Evolutionary conservation across 768 basidiomycete genomes (phyloP).

Genomic region (Leucocoprinus birnbaumii): DNA sequence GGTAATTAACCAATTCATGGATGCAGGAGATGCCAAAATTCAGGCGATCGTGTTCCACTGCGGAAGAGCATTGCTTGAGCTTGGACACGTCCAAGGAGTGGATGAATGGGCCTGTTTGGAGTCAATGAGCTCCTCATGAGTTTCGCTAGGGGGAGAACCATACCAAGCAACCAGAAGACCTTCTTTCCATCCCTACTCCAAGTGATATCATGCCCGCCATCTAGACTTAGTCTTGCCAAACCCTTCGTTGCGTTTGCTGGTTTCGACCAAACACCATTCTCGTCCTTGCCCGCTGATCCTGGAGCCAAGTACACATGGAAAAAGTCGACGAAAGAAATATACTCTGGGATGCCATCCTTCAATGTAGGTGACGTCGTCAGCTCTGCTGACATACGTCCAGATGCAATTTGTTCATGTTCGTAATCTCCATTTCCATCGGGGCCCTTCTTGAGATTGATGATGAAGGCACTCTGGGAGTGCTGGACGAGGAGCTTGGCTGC

Average conservation of each 20-base stretch:
- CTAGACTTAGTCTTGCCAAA: slow-evolving; percentile 60
- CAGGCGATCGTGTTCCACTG: slow-evolving; percentile 42
- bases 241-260: slow-evolving; percentile 65
- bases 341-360: slow-evolving; percentile 22
- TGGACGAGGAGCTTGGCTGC: slow-evolving; percentile 58
- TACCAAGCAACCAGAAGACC: slow-evolving; percentile 76
- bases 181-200: slow-evolving; percentile 63
- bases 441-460: slow-evolving; percentile 35
- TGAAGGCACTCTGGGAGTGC: slow-evolving; percentile 38
- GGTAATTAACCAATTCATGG: slow-evolving; percentile 50
- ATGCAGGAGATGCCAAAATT: slow-evolving; percentile 67
- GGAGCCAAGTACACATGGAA: slow-evolving; percentile 62
- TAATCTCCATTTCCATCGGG: slow-evolving; percentile 47
- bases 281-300: slow-evolving; percentile 34
- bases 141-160: slow-evolving; percentile 10
- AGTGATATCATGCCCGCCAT: slow-evolving; percentile 71
- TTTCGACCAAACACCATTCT: slow-evolving; percentile 60
- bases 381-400: slow-evolving; percentile 57
- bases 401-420: slow-evolving; percentile 43
- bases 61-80: slow-evolving; percentile 43
- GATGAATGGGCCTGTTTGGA: slow-evolving; percentile 50
- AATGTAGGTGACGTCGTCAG: slow-evolving; percentile 39
- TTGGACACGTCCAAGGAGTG: slow-evolving; percentile 59
- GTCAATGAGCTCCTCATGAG: neutral
- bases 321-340: slow-evolving; percentile 67